Evolutionary conservation across 1,284 basidiomycete species (phyloP).

Genomic region (Cryptococcus sp.): DNA sequence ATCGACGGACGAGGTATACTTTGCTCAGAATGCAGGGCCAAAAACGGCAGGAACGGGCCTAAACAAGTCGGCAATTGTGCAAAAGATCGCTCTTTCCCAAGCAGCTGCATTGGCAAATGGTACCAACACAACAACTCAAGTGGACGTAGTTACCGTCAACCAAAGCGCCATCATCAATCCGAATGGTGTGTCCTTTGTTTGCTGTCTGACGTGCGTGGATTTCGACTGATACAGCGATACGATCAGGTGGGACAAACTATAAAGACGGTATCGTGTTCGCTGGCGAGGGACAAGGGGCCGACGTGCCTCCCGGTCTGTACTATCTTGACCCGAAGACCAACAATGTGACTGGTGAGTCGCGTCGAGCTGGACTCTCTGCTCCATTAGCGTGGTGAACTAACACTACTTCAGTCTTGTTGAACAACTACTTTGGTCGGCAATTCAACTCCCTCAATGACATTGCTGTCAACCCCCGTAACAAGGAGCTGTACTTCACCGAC

Average conservation of each 20-base stretch:
- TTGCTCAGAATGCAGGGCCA: conserved; percentile 58
- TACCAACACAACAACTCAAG: conserved; percentile 42
- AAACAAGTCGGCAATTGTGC: conserved; percentile 56
- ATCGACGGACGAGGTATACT: conserved; percentile 62
- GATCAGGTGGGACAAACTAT: conserved; percentile 63
- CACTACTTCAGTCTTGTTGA: conserved; percentile 58
- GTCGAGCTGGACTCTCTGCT: neutral
- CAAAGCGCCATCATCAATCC: conserved; percentile 67
- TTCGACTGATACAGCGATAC: conserved; percentile 29
- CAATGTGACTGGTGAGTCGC: conserved; percentile 57
- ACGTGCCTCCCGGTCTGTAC: conserved; percentile 64
- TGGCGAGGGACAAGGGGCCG: conserved; percentile 65
- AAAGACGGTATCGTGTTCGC: conserved; percentile 64
- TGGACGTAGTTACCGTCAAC: conserved; percentile 57
- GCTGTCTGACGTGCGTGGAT: neutral
- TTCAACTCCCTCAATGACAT: conserved; percentile 81
- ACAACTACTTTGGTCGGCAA: conserved; percentile 73
- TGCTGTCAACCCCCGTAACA: conserved; percentile 63
- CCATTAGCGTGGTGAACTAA: too few species aligned
- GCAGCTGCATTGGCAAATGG: conserved; percentile 54
- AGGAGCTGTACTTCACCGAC: conserved; percentile 56
- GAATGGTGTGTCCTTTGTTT: conserved; percentile 58
- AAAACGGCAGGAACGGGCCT: conserved; percentile 52
- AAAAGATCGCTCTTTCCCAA: conserved; percentile 54
- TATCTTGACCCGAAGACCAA: conserved; percentile 69